A percentile compares a stretch with the other conserved stretches of the same genome.
These are phyloP conservation scores for Nitzschia sp. DNA, from an alignment of 108 stramenopile genomes.

Conservation along the genomic window DNA sequence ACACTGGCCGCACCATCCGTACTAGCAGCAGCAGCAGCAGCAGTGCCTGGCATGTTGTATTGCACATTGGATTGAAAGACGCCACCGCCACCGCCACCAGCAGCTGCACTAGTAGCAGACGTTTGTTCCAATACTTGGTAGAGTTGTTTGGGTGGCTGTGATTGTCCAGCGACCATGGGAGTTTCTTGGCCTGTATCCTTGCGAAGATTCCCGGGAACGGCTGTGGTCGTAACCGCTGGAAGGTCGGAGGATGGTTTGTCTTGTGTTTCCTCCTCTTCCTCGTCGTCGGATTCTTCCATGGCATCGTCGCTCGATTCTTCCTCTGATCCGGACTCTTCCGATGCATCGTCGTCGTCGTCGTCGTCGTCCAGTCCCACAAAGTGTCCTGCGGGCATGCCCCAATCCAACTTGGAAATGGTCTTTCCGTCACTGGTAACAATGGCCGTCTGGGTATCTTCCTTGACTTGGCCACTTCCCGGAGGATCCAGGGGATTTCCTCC, in stretches of 20 bases:
- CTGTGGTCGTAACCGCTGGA: conserved; percentile 44
- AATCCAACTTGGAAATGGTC: conserved; percentile 61
- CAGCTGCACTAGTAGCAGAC: conserved; percentile 37
- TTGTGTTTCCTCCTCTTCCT: conserved; percentile 33
- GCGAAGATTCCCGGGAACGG: conserved; percentile 55
- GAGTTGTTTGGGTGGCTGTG: conserved; percentile 67
- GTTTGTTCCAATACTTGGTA: conserved; percentile 77
- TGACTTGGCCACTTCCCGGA: conserved; percentile 42
- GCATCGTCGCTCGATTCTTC: conserved; percentile 61
- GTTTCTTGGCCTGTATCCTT: conserved; percentile 80
- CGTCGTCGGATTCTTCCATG: conserved; percentile 46
- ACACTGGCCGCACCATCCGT: conserved; percentile 77
- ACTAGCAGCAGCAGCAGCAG: conserved; percentile 32
- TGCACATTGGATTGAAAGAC: conserved; percentile 78
- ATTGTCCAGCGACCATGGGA: conserved; percentile 40
- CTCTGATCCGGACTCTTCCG: conserved; percentile 54
- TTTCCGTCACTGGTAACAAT: conserved; percentile 78
- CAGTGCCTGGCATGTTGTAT: conserved; percentile 64
- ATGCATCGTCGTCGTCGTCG: conserved; percentile 70
- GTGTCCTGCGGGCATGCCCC: conserved; percentile 77
- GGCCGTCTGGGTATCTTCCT: conserved; percentile 23
- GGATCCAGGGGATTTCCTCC: conserved; percentile 89
- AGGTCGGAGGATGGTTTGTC: conserved; percentile 65
- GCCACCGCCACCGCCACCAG: conserved; percentile 45
- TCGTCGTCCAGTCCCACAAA: conserved; percentile 60